Percentiles rank a stretch among this genome's conserved stretches.
Conservation (phyloP, 129 eudicot genomes). For the Lactuca saligna region DNA sequence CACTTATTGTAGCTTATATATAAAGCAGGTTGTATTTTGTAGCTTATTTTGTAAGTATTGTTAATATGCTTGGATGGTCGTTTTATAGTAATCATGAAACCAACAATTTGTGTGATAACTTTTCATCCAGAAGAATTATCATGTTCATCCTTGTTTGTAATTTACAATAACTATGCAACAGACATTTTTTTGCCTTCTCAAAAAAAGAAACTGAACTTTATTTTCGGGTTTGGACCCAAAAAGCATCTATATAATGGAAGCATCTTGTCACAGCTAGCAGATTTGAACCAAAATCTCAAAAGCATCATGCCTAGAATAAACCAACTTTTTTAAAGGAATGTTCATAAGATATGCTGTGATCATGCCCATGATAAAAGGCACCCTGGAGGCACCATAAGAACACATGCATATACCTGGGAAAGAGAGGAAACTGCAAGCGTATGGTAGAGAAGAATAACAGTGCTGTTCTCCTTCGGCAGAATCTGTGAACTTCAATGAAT, state of each 20-base stretch:
- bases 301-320: conserved; percentile 50
- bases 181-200: background rate
- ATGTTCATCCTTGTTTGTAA: background rate
- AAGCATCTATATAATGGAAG: conserved; percentile 27
- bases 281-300: conserved; percentile 37
- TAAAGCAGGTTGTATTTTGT: background rate
- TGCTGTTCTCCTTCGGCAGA: conserved; percentile 63
- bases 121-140: background rate
- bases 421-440: background rate
- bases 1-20: background rate
- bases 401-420: conserved; percentile 6
- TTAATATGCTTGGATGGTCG: background rate
- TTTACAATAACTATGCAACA: background rate
- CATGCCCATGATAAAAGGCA: conserved; percentile 29
- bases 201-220: background rate
- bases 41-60: background rate
- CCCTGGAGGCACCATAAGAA: conserved; percentile 6
- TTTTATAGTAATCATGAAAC: background rate
- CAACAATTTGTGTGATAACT: background rate
- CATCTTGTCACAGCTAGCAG: conserved; percentile 24
- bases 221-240: conserved; percentile 8
- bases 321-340: conserved; percentile 39
- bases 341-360: conserved; percentile 36
- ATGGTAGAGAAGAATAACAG: conserved; percentile 49
- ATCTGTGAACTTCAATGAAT: background rate